These are phyloP conservation scores for Aspergillus novofumigatus DNA, from an alignment of 2,329 filamentous ascomycete genomes.

Conservation along the genomic window DNA sequence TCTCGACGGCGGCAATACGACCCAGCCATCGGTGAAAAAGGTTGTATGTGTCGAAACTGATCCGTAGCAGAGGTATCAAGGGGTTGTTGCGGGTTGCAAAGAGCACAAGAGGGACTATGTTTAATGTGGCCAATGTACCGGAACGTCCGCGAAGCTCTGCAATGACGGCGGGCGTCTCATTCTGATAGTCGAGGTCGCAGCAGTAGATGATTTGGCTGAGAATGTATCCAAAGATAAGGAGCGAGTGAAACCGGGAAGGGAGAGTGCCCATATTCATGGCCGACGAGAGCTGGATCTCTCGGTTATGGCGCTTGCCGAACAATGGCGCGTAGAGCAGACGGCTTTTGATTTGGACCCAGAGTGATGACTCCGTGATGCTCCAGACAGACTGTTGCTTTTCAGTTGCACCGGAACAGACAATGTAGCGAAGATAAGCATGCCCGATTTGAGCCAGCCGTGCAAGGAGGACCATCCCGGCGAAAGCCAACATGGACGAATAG, in stretches of 20 bases:
- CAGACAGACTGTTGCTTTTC: slow-evolving; percentile 42
- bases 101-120: slow-evolving; percentile 87
- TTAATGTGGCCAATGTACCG: slow-evolving; percentile 77
- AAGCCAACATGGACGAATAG: slow-evolving; percentile 30
- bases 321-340: slow-evolving; percentile 60
- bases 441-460: slow-evolving; percentile 41
- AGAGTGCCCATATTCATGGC: slow-evolving; percentile 71
- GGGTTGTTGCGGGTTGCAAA: slow-evolving; percentile 92
- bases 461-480: slow-evolving; percentile 36
- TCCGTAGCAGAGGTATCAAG: slow-evolving; percentile 71
- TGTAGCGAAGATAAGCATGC: slow-evolving; percentile 43
- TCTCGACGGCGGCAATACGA: slow-evolving; percentile 66
- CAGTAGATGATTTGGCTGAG: slow-evolving; percentile 74
- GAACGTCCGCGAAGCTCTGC: slow-evolving; percentile 83
- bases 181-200: slow-evolving; percentile 40
- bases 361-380: slow-evolving; percentile 38
- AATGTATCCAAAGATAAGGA: slow-evolving; percentile 66
- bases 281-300: slow-evolving; percentile 65
- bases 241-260: slow-evolving; percentile 71
- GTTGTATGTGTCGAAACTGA: slow-evolving; percentile 97
- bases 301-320: slow-evolving; percentile 70
- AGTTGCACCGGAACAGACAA: slow-evolving; percentile 36
- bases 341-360: slow-evolving; percentile 45
- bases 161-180: slow-evolving; percentile 53
- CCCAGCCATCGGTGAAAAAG: slow-evolving; percentile 81